A percentile compares a stretch with the other conserved stretches of the same genome.
Conservation (phyloP, 2,329 filamentous ascomycete species). For the Fusarium nisikadoi region DNA sequence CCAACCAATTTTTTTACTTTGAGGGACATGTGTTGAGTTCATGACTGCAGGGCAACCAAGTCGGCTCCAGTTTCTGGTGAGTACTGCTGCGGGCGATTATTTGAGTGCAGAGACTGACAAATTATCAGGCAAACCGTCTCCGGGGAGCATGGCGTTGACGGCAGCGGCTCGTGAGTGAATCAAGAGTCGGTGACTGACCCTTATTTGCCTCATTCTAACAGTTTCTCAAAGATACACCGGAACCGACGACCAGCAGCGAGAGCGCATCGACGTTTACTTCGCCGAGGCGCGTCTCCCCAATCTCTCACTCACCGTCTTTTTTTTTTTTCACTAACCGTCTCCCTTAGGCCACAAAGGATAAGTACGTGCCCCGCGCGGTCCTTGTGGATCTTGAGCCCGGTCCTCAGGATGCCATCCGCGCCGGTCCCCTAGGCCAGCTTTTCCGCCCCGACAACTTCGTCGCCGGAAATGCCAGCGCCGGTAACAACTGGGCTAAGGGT, state of each 20-base stretch:
- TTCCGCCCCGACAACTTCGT: conserved; percentile 99
- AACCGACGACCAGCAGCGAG: conserved; percentile 96
- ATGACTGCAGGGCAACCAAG: conserved; percentile 91
- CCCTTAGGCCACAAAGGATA: conserved; percentile 89
- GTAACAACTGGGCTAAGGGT: conserved; percentile 99
- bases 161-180: conserved; percentile 79
- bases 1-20: conserved; percentile 48
- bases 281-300: conserved; percentile 66
- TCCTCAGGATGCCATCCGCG: conserved; percentile 99
- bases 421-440: conserved; percentile 96
- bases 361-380: conserved; percentile 98
- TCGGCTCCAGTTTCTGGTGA: conserved; percentile 96
- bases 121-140: conserved; percentile 74
- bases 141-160: conserved; percentile 95
- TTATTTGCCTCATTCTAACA: conserved; percentile 12
- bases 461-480: conserved; percentile 98
- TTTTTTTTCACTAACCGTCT: conserved; percentile 12
- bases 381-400: conserved; percentile 99
- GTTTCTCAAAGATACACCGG: conserved; percentile 72
- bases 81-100: not conserved
- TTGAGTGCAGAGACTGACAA: not conserved
- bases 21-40: conserved; percentile 24
- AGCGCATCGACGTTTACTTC: conserved; percentile 99
- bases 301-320: not conserved
- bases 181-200: conserved; percentile 3